phyloP scores from a whole-genome alignment of 805 yeast genomes.

The Suhomyces faveliae region DNA sequence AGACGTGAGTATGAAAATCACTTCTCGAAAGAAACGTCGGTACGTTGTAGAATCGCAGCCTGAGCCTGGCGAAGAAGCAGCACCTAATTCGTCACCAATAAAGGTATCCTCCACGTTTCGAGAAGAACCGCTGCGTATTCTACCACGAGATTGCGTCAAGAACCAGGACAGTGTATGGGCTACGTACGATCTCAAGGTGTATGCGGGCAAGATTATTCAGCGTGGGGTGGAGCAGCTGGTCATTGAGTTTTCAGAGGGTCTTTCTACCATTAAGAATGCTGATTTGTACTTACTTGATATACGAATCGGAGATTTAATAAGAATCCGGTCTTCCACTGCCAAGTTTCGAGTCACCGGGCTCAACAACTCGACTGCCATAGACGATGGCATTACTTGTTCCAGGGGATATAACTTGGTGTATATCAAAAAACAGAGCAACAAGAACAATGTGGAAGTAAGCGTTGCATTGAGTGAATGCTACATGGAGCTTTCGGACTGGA shows the following conservation, averaged over 20 bases:
- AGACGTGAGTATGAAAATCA: not conserved
- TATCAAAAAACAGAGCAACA: conserved; percentile 23
- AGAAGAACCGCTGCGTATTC: conserved; percentile 8
- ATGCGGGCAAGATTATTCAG: conserved; percentile 46
- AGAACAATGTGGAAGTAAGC: conserved; percentile 13
- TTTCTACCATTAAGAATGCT: conserved; percentile 30
- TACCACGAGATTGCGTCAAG: conserved; percentile 10
- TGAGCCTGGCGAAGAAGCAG: not conserved
- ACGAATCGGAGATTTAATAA: conserved; percentile 54
- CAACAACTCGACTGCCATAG: conserved; percentile 12
- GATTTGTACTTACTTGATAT: conserved; percentile 51
- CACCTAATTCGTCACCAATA: not conserved
- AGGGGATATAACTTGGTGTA: conserved; percentile 59
- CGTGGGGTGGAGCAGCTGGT: conserved; percentile 27
- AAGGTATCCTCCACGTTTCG: conserved; percentile 2
- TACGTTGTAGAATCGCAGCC: conserved; percentile 17
- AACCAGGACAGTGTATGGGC: conserved; percentile 50
- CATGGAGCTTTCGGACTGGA: conserved; percentile 43
- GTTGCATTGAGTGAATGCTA: conserved; percentile 31
- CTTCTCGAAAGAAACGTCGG: not conserved
- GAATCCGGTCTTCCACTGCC: conserved; percentile 27
- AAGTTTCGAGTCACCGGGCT: conserved; percentile 49
- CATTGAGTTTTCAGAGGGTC: conserved; percentile 42
- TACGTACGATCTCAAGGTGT: conserved; percentile 45
- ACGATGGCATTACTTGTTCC: conserved; percentile 46